Base-by-base conservation (phyloP, 805 yeast genomes). In the Metschnikowia lachancei region DNA sequence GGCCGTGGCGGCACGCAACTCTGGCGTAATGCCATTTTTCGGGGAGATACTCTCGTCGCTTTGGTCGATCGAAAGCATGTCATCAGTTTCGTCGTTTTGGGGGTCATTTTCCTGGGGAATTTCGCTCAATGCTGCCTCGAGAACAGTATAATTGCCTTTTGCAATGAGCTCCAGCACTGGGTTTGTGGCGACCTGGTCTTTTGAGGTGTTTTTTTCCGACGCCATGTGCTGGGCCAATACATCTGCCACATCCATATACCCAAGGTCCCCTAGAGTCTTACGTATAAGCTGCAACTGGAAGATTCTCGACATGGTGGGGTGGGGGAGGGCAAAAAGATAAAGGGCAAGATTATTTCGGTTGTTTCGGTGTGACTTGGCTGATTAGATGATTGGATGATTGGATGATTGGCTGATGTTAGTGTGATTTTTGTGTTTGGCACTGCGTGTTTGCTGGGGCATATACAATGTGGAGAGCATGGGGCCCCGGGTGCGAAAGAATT, bases 261-360 rank as follows among this genome's bases (percentile, higher is more conserved):
- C 72, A 14, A 65, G 54, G 19, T 66, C 72, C 8, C 50, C 46
- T 17, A 68, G 62, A 5, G 72, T 45, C 22, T 59, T 54, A 47
- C 60, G 63, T 39, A 68, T 57, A 26, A 67, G 52, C 47, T 65
- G 65, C 36, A 67, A 52, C 34, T 61, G 58, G 45, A 64, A 62
- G 36, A 62, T 60, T 39, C 56, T 50, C 14, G 63, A 54, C 51
- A 57, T 51, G 40, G 33, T 13, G 7, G 16, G 33, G n/a, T n/a
- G n/a, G n/a, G n/a, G n/a, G n/a, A n/a, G n/a, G n/a, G n/a, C n/a
- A n/a, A n/a, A n/a, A n/a, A n/a, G n/a, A n/a, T 9, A 5, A 5
- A 10, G 3, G 11, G 7, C 28, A 3, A 26, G 11, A 8, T 7
- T 7, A 26, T 26, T 26, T 26, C 3, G 6, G 28, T 26, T 9